These are phyloP conservation scores for Triticum dicoccoides DNA, from an alignment of 176 grass and related monocot species.

Conservation along the genomic window DNA sequence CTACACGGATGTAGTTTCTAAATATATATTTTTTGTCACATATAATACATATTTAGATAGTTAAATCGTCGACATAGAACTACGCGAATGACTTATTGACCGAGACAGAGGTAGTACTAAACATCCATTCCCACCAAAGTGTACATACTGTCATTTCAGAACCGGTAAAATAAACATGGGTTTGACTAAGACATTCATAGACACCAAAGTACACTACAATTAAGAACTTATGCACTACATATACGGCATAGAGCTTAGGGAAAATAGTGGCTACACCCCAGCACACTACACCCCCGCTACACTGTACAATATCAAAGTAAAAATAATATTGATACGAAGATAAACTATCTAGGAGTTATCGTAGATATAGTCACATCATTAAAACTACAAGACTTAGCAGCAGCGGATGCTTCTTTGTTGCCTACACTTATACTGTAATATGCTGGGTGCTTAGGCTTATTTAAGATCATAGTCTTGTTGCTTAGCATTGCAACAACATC, in stretches of 20 bases:
- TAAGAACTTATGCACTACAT: background rate
- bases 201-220: background rate
- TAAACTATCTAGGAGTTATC: background rate
- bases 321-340: background rate
- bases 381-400: background rate
- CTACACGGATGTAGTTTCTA: too few relatives aligned
- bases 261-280: too few relatives aligned
- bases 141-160: background rate
- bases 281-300: too few relatives aligned
- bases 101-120: too few relatives aligned
- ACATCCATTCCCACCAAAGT: background rate
- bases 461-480: background rate
- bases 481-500: conserved; percentile 21
- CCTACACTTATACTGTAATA: background rate
- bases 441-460: background rate
- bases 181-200: background rate
- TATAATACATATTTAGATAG: too few relatives aligned
- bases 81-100: too few relatives aligned
- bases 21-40: too few relatives aligned
- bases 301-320: background rate
- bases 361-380: background rate
- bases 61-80: too few relatives aligned
- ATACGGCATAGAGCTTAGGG: too few relatives aligned
- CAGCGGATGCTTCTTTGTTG: background rate
- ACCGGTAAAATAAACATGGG: background rate